Evolutionary conservation across 2,329 filamentous ascomycete genomes (phyloP).

Genomic region (Paraphoma chrysanthemicola): DNA sequence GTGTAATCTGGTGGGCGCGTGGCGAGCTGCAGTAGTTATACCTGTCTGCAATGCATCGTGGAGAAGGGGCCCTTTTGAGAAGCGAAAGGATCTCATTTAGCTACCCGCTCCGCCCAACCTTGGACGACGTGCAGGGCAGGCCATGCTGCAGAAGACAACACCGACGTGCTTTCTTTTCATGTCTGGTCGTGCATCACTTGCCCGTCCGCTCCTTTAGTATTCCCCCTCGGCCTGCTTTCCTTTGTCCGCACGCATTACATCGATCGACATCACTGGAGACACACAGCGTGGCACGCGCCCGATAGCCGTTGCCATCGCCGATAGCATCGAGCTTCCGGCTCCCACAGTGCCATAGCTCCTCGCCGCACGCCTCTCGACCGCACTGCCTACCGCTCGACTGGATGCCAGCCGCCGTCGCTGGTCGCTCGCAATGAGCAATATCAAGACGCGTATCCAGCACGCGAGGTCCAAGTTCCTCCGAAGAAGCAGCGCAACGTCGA

Average conservation of each 20-base stretch:
- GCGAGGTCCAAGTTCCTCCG: conserved; percentile 39
- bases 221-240: not conserved
- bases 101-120: conserved; percentile 8
- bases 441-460: conserved; percentile 42
- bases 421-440: conserved; percentile 39
- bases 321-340: not conserved
- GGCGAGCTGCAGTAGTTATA: conserved; percentile 3
- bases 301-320: not conserved
- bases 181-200: not conserved
- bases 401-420: conserved; percentile 25
- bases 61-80: not conserved
- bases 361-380: not conserved
- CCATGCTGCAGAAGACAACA: conserved; percentile 14
- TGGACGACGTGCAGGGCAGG: conserved; percentile 14
- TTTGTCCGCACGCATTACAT: not conserved
- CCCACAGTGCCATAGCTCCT: not conserved
- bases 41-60: not conserved
- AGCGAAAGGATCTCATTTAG: conserved; percentile 9
- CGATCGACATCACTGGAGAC: no score
- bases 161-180: conserved; percentile 12
- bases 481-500: conserved; percentile 35
- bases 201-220: conserved; percentile 2
- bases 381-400: conserved; percentile 12
- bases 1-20: not conserved
- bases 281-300: no score